phyloP scores from a whole-genome alignment of 257 asterid species.

The Nyctanthes arbortristis region DNA sequence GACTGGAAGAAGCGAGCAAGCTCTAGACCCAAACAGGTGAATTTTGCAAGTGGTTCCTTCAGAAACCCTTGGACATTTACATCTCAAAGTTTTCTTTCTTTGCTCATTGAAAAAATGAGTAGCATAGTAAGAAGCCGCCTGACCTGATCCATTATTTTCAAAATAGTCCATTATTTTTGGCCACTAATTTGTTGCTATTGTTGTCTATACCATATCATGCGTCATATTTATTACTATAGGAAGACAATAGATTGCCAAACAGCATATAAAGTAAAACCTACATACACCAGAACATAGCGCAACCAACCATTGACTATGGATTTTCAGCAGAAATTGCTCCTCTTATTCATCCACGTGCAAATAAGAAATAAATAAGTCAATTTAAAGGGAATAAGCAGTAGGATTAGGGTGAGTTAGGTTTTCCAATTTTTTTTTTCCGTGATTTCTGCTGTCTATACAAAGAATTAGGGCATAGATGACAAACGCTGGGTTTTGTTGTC shows the following conservation, averaged over 20 bases:
- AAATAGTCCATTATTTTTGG: not conserved
- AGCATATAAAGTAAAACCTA: not conserved
- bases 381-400: not conserved
- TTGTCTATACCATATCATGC: too few species aligned
- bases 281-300: not conserved
- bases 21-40: not conserved
- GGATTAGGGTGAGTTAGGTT: not conserved
- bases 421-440: not conserved
- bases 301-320: not conserved
- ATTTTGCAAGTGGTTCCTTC: not conserved
- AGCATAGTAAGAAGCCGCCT: not conserved
- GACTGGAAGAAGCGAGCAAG: not conserved
- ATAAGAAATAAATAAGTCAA: not conserved
- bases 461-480: too few species aligned
- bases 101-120: not conserved
- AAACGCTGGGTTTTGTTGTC: too few species aligned
- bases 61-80: not conserved
- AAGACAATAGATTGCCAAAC: too few species aligned
- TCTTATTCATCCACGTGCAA: constrained; percentile 1
- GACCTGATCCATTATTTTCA: not conserved
- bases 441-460: too few species aligned
- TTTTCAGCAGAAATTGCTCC: not conserved
- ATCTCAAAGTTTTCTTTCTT: not conserved
- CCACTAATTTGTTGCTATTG: not conserved
- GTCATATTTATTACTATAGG: too few species aligned